These are phyloP conservation scores for Chromera velia DNA, from an alignment of 73 alveolate genomes.

Conservation along the genomic window DNA sequence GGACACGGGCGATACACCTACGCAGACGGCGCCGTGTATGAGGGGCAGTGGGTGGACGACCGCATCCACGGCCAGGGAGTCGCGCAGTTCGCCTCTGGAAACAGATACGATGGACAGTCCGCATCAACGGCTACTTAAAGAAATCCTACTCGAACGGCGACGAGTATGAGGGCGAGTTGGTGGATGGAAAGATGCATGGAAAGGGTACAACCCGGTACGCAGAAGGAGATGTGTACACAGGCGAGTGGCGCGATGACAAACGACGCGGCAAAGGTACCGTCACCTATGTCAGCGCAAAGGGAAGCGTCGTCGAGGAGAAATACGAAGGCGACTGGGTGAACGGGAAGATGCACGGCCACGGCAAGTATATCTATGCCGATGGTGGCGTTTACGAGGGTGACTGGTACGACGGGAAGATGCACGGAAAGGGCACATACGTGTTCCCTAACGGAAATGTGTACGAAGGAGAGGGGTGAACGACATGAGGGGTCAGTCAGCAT, in stretches of 20 bases:
- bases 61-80: slow-evolving; percentile 41
- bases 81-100: slow-evolving; percentile 63
- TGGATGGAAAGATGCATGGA: slow-evolving; percentile 65
- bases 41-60: slow-evolving; percentile 62
- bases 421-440: slow-evolving; percentile 66
- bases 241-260: slow-evolving; percentile 44
- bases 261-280: slow-evolving; percentile 43
- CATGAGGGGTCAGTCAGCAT: slow-evolving; percentile 66
- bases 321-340: slow-evolving; percentile 64
- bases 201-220: slow-evolving; percentile 72
- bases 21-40: slow-evolving; percentile 75
- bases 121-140: slow-evolving; percentile 75
- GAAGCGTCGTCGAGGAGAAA: slow-evolving; percentile 40
- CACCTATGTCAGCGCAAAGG: slow-evolving; percentile 6
- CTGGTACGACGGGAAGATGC: slow-evolving; percentile 70
- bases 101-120: slow-evolving; percentile 73
- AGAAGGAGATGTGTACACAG: not conserved
- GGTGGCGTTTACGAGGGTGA: slow-evolving; percentile 63
- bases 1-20: slow-evolving; percentile 61
- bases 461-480: slow-evolving; percentile 80
- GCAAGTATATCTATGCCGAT: slow-evolving; percentile 39
- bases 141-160: slow-evolving; percentile 57
- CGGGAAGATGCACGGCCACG: slow-evolving; percentile 74
- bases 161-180: not conserved
- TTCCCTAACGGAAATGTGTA: slow-evolving; percentile 70